Conservation (phyloP, 352 stramenopile genomes). For the Phytophthora capsici region DNA sequence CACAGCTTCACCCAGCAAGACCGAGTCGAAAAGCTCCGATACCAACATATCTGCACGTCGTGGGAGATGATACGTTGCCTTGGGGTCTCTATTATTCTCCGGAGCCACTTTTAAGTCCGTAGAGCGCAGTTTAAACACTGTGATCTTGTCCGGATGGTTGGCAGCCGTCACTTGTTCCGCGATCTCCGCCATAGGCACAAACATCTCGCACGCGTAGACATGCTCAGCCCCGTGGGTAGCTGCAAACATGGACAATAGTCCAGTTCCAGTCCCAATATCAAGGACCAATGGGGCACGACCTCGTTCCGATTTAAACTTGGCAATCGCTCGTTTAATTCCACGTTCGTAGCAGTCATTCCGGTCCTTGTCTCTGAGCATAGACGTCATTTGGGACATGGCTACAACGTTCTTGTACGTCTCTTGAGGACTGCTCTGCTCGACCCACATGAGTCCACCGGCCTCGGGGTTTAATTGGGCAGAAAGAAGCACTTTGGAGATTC, state of each 20-base stretch:
- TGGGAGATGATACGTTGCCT: constrained; percentile 51
- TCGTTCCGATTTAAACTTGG: constrained; percentile 48
- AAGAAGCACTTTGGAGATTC: constrained; percentile 72
- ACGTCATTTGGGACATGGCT: constrained; percentile 90
- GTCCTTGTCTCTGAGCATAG: constrained; percentile 83
- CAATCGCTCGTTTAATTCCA: constrained; percentile 70
- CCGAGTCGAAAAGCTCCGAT: constrained; percentile 93
- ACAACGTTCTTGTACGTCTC: constrained; percentile 83
- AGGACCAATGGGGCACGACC: constrained; percentile 67
- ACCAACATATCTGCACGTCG: constrained; percentile 90
- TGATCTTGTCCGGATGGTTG: constrained; percentile 80
- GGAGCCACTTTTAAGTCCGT: constrained; percentile 64
- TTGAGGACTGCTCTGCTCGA: constrained; percentile 66
- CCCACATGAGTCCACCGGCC: constrained; percentile 81
- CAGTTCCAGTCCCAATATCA: constrained; percentile 86
- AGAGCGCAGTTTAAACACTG: constrained; percentile 76
- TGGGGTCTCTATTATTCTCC: constrained; percentile 17
- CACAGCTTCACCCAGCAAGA: constrained; percentile 90
- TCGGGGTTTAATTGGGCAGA: constrained; percentile 77
- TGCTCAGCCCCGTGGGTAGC: constrained; percentile 83
- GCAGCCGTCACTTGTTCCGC: constrained; percentile 69
- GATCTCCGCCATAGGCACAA: constrained; percentile 83
- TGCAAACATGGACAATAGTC: constrained; percentile 90
- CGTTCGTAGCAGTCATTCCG: constrained; percentile 83
- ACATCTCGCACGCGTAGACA: constrained; percentile 95